Percentiles rank a stretch among this genome's conserved stretches.
phyloP scores from a whole-genome alignment of 1,284 basidiomycete species.

The Malassezia sympodialis region DNA sequence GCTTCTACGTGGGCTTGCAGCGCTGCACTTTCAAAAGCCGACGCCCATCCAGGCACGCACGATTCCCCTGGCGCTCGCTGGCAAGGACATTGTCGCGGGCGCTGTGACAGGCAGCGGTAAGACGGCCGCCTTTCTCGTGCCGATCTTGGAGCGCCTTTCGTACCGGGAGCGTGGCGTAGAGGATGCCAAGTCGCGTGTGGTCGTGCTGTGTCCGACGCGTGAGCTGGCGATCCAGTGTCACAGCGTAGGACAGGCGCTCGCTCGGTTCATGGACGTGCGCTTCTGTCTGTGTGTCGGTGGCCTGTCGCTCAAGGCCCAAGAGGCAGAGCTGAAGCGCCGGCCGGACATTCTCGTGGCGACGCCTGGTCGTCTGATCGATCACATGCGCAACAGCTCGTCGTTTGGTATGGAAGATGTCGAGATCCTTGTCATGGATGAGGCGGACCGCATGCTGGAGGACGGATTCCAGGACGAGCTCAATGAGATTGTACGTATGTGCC shows the following conservation, averaged over 20 bases:
- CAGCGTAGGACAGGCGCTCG: conserved; percentile 36
- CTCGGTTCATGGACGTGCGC: conserved; percentile 20
- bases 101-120: conserved; percentile 92
- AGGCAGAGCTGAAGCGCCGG: conserved; percentile 46
- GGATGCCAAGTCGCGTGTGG: conserved; percentile 26
- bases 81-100: conserved; percentile 57
- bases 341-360: conserved; percentile 52
- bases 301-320: conserved; percentile 38
- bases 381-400: conserved; percentile 79
- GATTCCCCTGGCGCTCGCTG: conserved; percentile 49
- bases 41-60: conserved; percentile 65
- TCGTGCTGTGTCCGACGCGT: conserved; percentile 52
- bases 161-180: conserved; percentile 12
- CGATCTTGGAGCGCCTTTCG: conserved; percentile 62
- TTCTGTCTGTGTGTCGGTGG: conserved; percentile 23
- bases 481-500: conserved; percentile 85
- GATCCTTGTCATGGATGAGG: conserved; percentile 88
- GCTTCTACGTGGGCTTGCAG: conserved; percentile 71
- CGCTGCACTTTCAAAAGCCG: conserved; percentile 69
- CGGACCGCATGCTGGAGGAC: conserved; percentile 93
- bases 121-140: conserved; percentile 79
- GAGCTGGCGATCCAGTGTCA: conserved; percentile 52
- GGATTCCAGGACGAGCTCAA: conserved; percentile 90
- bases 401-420: conserved; percentile 89
- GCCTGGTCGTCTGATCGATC: conserved; percentile 52